A percentile compares a stretch with the other conserved stretches of the same genome.
These are phyloP conservation scores for Melocanna baccifera DNA, from an alignment of 176 grass and related monocot species.

Conservation along the genomic window DNA sequence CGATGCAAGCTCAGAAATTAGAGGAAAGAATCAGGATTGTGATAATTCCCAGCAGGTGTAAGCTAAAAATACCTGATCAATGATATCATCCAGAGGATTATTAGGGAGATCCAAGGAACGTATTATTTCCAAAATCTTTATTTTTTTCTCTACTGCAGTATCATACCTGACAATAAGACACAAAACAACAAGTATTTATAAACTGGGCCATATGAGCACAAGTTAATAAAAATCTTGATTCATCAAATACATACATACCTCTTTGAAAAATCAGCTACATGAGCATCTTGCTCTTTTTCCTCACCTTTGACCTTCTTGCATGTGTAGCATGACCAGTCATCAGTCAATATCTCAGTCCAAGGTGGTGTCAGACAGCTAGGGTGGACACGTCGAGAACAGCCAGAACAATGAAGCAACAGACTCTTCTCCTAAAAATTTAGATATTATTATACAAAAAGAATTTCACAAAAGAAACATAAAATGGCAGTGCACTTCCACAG, in stretches of 20 bases:
- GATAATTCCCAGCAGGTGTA: neutral
- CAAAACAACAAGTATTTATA: slow-evolving; percentile 30
- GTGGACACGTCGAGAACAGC: slow-evolving; percentile 84
- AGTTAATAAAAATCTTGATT: slow-evolving; percentile 17
- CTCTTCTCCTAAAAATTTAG: slow-evolving; percentile 69
- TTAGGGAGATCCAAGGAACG: slow-evolving; percentile 94
- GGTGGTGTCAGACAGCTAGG: slow-evolving; percentile 85
- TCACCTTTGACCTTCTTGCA: slow-evolving; percentile 77
- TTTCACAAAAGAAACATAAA: slow-evolving; percentile 16
- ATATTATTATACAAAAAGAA: slow-evolving; percentile 8
- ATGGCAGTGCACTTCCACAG: neutral
- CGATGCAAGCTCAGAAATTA: slow-evolving; percentile 24
- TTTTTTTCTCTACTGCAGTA: slow-evolving; percentile 58
- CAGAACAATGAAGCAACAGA: slow-evolving; percentile 88
- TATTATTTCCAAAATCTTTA: slow-evolving; percentile 83
- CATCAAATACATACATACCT: slow-evolving; percentile 49
- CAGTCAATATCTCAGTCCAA: slow-evolving; percentile 72
- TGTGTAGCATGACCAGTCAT: slow-evolving; percentile 94
- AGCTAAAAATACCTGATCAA: slow-evolving; percentile 85
- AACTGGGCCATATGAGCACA: slow-evolving; percentile 11
- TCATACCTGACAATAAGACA: slow-evolving; percentile 65
- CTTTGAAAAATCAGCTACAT: slow-evolving; percentile 79
- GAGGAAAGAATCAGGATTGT: neutral
- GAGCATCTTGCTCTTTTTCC: slow-evolving; percentile 64
- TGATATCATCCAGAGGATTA: slow-evolving; percentile 96